phyloP scores from a whole-genome alignment of 768 basidiomycete species.

The Auriculariales sp. region DNA sequence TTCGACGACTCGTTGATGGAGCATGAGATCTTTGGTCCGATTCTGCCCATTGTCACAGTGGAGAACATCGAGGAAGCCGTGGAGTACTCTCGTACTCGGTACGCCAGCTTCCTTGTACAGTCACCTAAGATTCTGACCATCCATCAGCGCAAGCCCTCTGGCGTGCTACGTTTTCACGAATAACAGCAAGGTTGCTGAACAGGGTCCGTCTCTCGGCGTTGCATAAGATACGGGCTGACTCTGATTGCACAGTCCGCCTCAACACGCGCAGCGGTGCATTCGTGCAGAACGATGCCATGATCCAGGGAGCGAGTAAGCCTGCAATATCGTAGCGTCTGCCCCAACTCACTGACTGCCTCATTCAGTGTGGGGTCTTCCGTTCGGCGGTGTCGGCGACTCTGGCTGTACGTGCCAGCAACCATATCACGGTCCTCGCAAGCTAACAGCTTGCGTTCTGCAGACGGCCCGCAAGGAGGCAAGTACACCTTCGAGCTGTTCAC shows the following conservation, averaged over 20 bases:
- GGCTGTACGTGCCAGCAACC: constrained; percentile 37
- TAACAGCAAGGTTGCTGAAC: constrained; percentile 40
- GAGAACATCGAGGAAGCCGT: constrained; percentile 60
- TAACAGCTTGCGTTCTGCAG: constrained; percentile 17
- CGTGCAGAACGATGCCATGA: constrained; percentile 51
- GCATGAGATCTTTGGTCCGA: constrained; percentile 79
- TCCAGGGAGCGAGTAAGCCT: constrained; percentile 42
- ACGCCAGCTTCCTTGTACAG: constrained; percentile 16
- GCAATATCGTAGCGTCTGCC: neutral
- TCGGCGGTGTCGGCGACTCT: constrained; percentile 59
- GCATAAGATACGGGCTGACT: neutral
- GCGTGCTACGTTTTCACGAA: constrained; percentile 65
- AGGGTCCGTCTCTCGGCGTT: constrained; percentile 26
- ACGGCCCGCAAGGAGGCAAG: constrained; percentile 58
- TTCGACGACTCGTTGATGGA: constrained; percentile 59
- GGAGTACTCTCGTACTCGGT: constrained; percentile 42
- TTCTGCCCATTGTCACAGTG: constrained; percentile 62
- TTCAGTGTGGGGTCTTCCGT: constrained; percentile 49
- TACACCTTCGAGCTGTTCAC: constrained; percentile 68
- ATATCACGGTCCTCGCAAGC: neutral
- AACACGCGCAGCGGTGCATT: constrained; percentile 60
- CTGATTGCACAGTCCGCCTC: constrained; percentile 34
- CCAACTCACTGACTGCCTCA: constrained; percentile 1
- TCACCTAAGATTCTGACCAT: neutral
- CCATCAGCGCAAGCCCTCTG: constrained; percentile 51